Percentiles rank a stretch among this genome's conserved stretches.
phyloP scores from a whole-genome alignment of 2,329 filamentous ascomycete genomes.

The Neodidymelliopsis sp. region DNA sequence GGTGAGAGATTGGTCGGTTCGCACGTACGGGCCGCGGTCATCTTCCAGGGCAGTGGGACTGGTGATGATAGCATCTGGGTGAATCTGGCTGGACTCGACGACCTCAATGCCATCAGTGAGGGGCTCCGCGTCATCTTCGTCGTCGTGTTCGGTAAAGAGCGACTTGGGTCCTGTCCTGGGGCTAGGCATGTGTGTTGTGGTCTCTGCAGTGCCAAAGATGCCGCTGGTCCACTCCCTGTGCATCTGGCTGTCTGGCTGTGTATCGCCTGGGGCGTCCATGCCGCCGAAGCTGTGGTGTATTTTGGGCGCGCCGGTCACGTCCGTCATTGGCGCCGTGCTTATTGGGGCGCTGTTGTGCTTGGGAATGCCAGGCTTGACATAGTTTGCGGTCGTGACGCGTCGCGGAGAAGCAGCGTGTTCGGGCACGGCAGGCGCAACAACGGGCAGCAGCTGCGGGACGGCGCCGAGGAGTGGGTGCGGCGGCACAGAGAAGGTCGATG shows the following conservation, averaged over 20 bases:
- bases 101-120: slow-evolving; percentile 30
- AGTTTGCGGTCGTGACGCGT: slow-evolving; percentile 38
- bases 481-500: slow-evolving; percentile 12
- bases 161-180: slow-evolving; percentile 22
- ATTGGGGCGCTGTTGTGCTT: slow-evolving; percentile 45
- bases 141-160: slow-evolving; percentile 30
- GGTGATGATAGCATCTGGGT: slow-evolving; percentile 33
- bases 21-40: slow-evolving; percentile 29
- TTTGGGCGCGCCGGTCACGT: slow-evolving; percentile 27
- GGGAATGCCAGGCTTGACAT: slow-evolving; percentile 42
- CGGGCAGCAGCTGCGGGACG: slow-evolving; percentile 22
- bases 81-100: slow-evolving; percentile 38
- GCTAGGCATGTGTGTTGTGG: slow-evolving; percentile 8
- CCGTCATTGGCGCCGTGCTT: slow-evolving; percentile 27
- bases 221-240: slow-evolving; percentile 51
- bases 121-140: slow-evolving; percentile 23
- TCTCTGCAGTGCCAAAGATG: slow-evolving; percentile 24
- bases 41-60: slow-evolving; percentile 43
- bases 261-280: slow-evolving; percentile 52
- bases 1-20: slow-evolving; percentile 29
- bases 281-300: slow-evolving; percentile 51
- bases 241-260: slow-evolving; percentile 57
- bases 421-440: slow-evolving; percentile 19
- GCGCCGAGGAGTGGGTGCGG: slow-evolving; percentile 13
- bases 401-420: slow-evolving; percentile 27